Evolutionary conservation across 2,329 filamentous ascomycete genomes (phyloP).

Genomic region (Penicillium sp.): DNA sequence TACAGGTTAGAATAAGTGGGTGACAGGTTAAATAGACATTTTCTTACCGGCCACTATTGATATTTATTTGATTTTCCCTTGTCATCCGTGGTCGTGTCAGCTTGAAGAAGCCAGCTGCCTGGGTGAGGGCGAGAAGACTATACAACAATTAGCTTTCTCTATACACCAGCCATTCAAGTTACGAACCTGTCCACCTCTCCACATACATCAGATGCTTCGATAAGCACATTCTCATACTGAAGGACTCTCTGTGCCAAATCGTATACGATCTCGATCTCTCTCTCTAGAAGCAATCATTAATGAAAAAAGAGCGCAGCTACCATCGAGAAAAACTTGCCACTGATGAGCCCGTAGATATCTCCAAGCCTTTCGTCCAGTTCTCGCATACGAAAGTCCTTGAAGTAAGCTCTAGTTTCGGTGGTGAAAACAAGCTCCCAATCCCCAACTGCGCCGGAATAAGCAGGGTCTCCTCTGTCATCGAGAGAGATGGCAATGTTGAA

Average conservation of each 20-base stretch:
- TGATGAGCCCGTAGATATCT: conserved; percentile 80
- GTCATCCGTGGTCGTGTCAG: conserved; percentile 70
- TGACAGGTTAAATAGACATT: background rate
- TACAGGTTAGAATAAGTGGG: conserved; percentile 9
- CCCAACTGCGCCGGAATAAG: conserved; percentile 64
- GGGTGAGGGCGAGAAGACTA: conserved; percentile 74
- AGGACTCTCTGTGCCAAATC: conserved; percentile 69
- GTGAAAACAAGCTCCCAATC: conserved; percentile 77
- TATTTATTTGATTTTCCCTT: conserved; percentile 65
- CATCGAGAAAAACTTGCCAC: conserved; percentile 54
- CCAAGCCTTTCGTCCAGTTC: conserved; percentile 79
- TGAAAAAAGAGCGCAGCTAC: background rate
- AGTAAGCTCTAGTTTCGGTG: conserved; percentile 71
- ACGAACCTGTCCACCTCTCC: conserved; percentile 73
- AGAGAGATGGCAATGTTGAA: conserved; percentile 76
- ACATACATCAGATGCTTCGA: conserved; percentile 71
- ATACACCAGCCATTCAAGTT: rapidly evolving
- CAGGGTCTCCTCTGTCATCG: conserved; percentile 58
- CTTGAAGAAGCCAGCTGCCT: conserved; percentile 72
- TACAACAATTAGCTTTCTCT: background rate
- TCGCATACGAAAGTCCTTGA: conserved; percentile 79
- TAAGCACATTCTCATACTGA: conserved; percentile 64
- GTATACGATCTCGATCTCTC: conserved; percentile 86
- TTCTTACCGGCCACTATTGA: conserved; percentile 68
- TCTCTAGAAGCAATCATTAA: conserved; percentile 52